A percentile compares a stretch with the other conserved stretches of the same genome.
These are phyloP conservation scores for Backusella australiensis DNA, from an alignment of 192 early-diverging fungal genomes.

Conservation along the genomic window DNA sequence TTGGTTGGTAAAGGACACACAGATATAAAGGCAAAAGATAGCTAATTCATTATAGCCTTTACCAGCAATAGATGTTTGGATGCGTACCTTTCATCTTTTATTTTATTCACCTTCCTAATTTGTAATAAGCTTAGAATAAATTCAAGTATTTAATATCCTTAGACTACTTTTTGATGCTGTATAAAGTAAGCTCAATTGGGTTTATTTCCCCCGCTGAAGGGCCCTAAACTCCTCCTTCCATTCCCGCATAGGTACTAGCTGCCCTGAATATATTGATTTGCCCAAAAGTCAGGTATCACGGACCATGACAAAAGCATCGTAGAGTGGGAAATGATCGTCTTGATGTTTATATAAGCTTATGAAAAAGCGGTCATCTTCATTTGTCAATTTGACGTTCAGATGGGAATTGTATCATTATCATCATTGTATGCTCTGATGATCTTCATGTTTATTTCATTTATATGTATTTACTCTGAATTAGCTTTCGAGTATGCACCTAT, in stretches of 20 bases:
- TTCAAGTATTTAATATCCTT: background rate
- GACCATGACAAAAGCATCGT: background rate
- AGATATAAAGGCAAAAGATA: background rate
- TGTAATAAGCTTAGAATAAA: background rate
- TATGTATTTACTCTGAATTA: too few relatives aligned
- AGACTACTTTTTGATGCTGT: background rate
- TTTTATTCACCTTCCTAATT: background rate
- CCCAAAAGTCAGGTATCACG: background rate
- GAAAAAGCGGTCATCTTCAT: too few relatives aligned
- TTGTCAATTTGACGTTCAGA: too few relatives aligned
- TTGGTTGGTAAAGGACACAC: background rate
- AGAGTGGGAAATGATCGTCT: background rate
- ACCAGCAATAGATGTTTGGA: conserved; percentile 8
- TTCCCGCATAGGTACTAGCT: background rate
- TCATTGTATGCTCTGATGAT: too few relatives aligned
- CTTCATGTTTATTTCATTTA: too few relatives aligned
- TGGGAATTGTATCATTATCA: too few relatives aligned
- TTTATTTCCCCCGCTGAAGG: background rate
- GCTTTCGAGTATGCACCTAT: too few relatives aligned
- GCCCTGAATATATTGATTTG: background rate
- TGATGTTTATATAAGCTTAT: too few relatives aligned
- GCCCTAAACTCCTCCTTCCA: background rate
- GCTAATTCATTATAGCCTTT: conserved; percentile 4
- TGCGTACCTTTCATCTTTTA: background rate
- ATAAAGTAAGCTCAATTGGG: background rate